A percentile compares a stretch with the other conserved stretches of the same genome.
Conservation (phyloP, 1,139 yeast genomes). For the Taphrina pruni region DNA sequence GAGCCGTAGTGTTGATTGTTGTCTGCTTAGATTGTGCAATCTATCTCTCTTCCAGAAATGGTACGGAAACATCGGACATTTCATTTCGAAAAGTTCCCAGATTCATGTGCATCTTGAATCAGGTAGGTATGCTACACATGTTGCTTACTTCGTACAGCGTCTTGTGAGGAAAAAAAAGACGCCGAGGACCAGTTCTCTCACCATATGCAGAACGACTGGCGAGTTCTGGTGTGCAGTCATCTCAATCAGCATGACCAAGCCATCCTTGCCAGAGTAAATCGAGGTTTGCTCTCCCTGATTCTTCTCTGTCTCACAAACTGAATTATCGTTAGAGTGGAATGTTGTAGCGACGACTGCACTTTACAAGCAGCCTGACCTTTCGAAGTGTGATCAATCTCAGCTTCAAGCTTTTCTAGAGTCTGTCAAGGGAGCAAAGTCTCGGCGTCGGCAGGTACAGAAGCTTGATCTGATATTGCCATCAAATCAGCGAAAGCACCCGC, state of each 20-base stretch:
- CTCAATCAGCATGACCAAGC: not conserved
- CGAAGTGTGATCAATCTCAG: not conserved
- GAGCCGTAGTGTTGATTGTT: too few species aligned
- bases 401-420: constrained; percentile 1
- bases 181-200: not conserved
- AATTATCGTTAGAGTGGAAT: not conserved
- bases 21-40: too few species aligned
- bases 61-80: too few species aligned
- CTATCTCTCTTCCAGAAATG: too few species aligned
- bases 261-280: constrained; percentile 1
- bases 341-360: not conserved
- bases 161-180: not conserved
- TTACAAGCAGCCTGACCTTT: constrained; percentile 12
- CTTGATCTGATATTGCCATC: not conserved
- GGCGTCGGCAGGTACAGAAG: not conserved
- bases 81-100: too few species aligned
- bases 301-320: not conserved
- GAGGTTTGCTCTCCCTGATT: constrained; percentile 1
- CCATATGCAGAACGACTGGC: constrained; percentile 16
- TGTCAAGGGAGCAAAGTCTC: constrained; percentile 7
- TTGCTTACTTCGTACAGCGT: too few species aligned
- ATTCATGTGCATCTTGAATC: too few species aligned
- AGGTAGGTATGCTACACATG: too few species aligned
- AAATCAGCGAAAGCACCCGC: not conserved
- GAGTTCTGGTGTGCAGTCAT: constrained; percentile 7